Base-by-base conservation (phyloP, 2,329 filamentous ascomycete species). In the Verticillium nubilum region DNA sequence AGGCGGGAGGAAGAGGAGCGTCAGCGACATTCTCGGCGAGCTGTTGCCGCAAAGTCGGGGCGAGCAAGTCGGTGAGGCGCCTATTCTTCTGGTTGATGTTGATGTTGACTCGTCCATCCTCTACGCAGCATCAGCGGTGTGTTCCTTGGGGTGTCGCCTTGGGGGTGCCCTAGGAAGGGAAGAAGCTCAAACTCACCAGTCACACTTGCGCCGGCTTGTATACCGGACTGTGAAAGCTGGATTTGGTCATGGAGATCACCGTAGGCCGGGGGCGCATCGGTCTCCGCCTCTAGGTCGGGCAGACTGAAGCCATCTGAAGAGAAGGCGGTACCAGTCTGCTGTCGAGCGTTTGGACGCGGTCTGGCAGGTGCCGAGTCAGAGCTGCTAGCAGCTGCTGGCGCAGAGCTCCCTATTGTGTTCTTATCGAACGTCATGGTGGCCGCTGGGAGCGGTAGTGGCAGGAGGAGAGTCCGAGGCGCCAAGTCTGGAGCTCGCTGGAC, bases 21-120 rank as follows among this genome's bases (percentile, higher is more conserved):
- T 67, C 64, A 35, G 58, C 35, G 13, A 68, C 68, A 27, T 86
- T 80, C 52, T 81, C 74, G 35, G 78, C 75, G 25, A 86, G 73
- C 66, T 89, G 80, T 62, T 79, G 78, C 62, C 81, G 74, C 47
- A 92, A 70, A 7, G 86, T 84, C 3, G 89, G 87, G 0, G 84
- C 81, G 27, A 93, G 80, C 13, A 93, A 77, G 61, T 86, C 84
- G 2, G 88, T 85, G 4, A 94, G 77, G 58, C 83, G 83, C 19
- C 37, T 52, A 58, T 80, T 76, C 65, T 82, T 86, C 70, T 92
- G 87, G 68, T 88, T 86, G 74, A 95, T 91, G 63, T 86, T 87
- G 75, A 95, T 92, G 68, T 92, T 86, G 66, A 95, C 81, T 68
- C 91, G 85, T 26, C 91, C 91, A 74, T 93, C 88, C 61, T 84